Conservation (phyloP, 2,329 filamentous ascomycete genomes). For the Colletotrichum sublineola region DNA sequence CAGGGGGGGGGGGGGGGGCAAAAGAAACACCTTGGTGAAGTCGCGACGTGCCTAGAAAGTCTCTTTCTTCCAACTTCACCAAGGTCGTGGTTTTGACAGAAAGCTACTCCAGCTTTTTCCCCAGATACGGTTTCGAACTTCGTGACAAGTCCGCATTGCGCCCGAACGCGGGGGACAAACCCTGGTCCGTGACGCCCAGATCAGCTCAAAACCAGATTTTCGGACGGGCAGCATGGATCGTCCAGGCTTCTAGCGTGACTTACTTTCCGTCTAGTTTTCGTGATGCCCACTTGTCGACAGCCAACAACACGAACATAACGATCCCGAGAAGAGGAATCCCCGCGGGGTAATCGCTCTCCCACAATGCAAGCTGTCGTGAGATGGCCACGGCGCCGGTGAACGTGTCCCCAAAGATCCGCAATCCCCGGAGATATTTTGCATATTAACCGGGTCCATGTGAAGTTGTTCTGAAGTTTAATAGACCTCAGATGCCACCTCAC, state of each 20-base stretch:
- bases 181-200: conserved; percentile 33
- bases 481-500: conserved; percentile 30
- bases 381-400: conserved; percentile 21
- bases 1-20: too few relatives aligned
- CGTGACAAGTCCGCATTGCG: conserved; percentile 30
- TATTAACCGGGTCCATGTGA: conserved; percentile 27
- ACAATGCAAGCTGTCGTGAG: conserved; percentile 23
- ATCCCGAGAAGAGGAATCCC: conserved; percentile 29
- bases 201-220: conserved; percentile 25
- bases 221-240: conserved; percentile 16
- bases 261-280: conserved; percentile 40
- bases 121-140: conserved; percentile 22
- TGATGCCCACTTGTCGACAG: conserved; percentile 40
- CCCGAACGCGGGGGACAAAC: conserved; percentile 34
- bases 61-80: conserved; percentile 10
- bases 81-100: not conserved
- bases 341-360: conserved; percentile 39
- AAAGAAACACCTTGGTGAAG: not conserved
- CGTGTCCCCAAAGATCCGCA: conserved; percentile 17
- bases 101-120: conserved; percentile 35
- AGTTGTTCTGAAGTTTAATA: conserved; percentile 28
- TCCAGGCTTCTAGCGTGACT: conserved; percentile 30
- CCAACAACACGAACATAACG: conserved; percentile 20
- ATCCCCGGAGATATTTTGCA: conserved; percentile 18
- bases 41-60: conserved; percentile 29